Conservation (phyloP, 306 rosid genomes). For the Neltuma alba region DNA sequence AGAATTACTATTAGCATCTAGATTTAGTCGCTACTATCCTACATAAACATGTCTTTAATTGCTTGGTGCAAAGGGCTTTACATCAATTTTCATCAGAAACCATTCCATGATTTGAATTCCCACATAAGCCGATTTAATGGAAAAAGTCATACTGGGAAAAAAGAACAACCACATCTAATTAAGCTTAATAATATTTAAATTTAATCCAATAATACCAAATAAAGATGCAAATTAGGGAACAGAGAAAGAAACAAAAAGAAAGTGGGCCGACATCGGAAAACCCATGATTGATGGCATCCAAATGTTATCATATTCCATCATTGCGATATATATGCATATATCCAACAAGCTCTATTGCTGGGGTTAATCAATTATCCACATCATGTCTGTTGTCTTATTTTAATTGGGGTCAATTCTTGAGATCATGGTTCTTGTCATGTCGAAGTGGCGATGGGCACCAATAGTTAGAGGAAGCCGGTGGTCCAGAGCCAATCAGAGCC, state of each 20-base stretch:
- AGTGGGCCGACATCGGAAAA: slow-evolving; percentile 21
- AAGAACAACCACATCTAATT: neutral
- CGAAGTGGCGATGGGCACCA: slow-evolving; percentile 28
- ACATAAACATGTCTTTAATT: neutral
- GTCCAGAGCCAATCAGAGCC: slow-evolving; percentile 32
- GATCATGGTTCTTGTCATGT: slow-evolving; percentile 27
- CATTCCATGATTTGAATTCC: too few species aligned
- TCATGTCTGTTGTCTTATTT: neutral
- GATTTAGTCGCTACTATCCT: slow-evolving; percentile 9
- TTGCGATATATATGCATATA: neutral
- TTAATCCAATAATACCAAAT: too few species aligned
- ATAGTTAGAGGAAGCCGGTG: slow-evolving; percentile 44
- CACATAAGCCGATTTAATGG: too few species aligned
- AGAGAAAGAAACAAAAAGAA: neutral
- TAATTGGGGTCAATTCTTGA: neutral
- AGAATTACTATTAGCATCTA: neutral
- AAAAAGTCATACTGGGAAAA: too few species aligned
- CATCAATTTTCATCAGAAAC: too few species aligned
- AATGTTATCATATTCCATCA: slow-evolving; percentile 16
- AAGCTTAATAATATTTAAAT: neutral
- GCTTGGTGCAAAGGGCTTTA: neutral
- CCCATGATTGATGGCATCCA: slow-evolving; percentile 31
- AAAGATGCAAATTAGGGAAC: too few species aligned
- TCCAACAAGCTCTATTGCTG: neutral
- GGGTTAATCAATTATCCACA: slow-evolving; percentile 26